Base-by-base conservation (phyloP, 345 rosid species). In the Hibiscus trionum region DNA sequence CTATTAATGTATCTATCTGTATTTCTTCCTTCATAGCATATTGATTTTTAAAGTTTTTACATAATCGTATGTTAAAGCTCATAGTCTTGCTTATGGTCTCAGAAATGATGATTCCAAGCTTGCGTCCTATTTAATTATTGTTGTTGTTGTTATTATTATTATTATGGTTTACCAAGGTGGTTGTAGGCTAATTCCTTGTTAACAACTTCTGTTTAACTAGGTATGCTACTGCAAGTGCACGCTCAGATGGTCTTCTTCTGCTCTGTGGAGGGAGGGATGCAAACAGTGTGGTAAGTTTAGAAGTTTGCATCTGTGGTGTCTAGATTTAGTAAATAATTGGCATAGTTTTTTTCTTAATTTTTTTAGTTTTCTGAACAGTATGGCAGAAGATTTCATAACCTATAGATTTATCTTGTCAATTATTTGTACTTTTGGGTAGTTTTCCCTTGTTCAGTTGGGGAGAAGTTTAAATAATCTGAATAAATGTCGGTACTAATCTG, bases 181-280 rank as follows among this genome's bases (percentile, higher is more conserved):
- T 31, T 74, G 26, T 21, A 47, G 31, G 47, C 71, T 71, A 61
- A 21, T n/a, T 39, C 44, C 61, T 47, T 61, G 57, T 70, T 80
- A 52, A 70, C 50, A 65, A 58, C 68, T 76, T 57, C 7, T 65
- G 21, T 72, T 37, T 80, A 62, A 49, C 77, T 82, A 95, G 99
- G 99, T 93, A 95, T 80, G 98, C 99, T 62, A 95, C 99, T 64
- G 99, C 98, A 80, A 90, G 99, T 86, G 99, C 99, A 21, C 91
- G 98, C 44, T 93, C 99, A 65, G 98, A 95, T 82, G 99, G 99
- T 71, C 98, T 95, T 82, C 99, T 95, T 78, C 82, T 95, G 74
- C 99, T 95, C 71, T 95, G 99, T 84, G 99, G 99, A 35, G 99
- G 99, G 77, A 87, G 98, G 72, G 99, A 95, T 86, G 88, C 91